Evolutionary conservation across 2,329 filamentous ascomycete genomes (phyloP).

Genomic region (Phyllosticta citriasiana): DNA sequence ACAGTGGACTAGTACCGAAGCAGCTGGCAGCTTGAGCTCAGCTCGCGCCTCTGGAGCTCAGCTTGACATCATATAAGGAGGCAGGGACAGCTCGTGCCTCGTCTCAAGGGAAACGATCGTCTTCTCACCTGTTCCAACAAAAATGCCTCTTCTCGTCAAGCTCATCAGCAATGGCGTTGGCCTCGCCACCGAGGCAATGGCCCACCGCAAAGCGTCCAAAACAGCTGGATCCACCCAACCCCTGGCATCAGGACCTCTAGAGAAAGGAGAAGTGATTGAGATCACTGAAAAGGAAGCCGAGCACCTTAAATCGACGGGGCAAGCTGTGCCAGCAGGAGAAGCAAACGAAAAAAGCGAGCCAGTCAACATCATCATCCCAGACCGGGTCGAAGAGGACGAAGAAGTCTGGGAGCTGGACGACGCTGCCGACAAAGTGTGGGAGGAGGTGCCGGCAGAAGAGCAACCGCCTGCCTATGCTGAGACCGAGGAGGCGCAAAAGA

Average conservation of each 20-base stretch:
- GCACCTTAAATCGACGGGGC: neutral
- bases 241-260: neutral
- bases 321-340: neutral
- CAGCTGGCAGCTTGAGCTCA: neutral
- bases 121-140: neutral
- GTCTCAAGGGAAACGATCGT: neutral
- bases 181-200: conserved; percentile 1
- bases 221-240: neutral
- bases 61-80: neutral
- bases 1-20: neutral
- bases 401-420: conserved; percentile 6
- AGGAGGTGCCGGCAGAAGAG: neutral
- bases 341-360: neutral
- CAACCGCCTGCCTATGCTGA: neutral
- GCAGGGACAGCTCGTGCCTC: neutral
- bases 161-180: conserved; percentile 1
- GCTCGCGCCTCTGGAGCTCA: neutral
- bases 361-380: neutral
- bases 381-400: neutral
- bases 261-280: neutral
- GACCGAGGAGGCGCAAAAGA: neutral
- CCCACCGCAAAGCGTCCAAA: neutral
- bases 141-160: conserved; percentile 3
- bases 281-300: neutral
- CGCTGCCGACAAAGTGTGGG: neutral